Conservation (phyloP, 805 yeast species). For the Metahyphopichia silvanorum region DNA sequence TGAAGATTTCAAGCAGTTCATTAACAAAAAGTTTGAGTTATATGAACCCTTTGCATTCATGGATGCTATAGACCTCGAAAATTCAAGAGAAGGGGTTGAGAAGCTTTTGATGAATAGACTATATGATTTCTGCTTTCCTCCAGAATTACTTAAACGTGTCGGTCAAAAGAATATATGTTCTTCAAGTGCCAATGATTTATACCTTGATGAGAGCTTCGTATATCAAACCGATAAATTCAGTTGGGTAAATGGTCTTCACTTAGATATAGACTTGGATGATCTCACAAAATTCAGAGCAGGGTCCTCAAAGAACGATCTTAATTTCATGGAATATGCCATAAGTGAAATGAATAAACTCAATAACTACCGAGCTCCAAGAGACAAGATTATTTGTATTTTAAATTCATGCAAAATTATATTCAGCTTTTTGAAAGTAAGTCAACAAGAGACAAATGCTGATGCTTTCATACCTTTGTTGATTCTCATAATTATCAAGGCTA, state of each 20-base stretch:
- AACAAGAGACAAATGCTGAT: slow-evolving; percentile 81
- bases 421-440: slow-evolving; percentile 74
- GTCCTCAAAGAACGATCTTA: slow-evolving; percentile 24
- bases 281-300: slow-evolving; percentile 31
- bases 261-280: slow-evolving; percentile 59
- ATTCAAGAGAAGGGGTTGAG: slow-evolving; percentile 88
- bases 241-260: slow-evolving; percentile 71
- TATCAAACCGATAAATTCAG: slow-evolving; percentile 57
- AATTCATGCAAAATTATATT: slow-evolving; percentile 92
- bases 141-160: slow-evolving; percentile 46
- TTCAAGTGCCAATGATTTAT: slow-evolving; percentile 55
- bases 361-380: slow-evolving; percentile 88
- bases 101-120: slow-evolving; percentile 87
- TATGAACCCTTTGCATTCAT: slow-evolving; percentile 74
- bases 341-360: slow-evolving; percentile 75
- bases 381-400: slow-evolving; percentile 84
- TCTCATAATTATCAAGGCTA: slow-evolving; percentile 69
- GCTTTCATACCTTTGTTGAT: slow-evolving; percentile 88
- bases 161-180: slow-evolving; percentile 28
- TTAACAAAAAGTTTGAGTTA: slow-evolving; percentile 55
- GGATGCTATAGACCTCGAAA: slow-evolving; percentile 54
- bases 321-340: slow-evolving; percentile 60
- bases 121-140: slow-evolving; percentile 76
- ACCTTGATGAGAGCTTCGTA: slow-evolving; percentile 52
- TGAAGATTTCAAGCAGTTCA: slow-evolving; percentile 71